Conservation (phyloP, 257 asterid species). For the Datura wrightii region DNA sequence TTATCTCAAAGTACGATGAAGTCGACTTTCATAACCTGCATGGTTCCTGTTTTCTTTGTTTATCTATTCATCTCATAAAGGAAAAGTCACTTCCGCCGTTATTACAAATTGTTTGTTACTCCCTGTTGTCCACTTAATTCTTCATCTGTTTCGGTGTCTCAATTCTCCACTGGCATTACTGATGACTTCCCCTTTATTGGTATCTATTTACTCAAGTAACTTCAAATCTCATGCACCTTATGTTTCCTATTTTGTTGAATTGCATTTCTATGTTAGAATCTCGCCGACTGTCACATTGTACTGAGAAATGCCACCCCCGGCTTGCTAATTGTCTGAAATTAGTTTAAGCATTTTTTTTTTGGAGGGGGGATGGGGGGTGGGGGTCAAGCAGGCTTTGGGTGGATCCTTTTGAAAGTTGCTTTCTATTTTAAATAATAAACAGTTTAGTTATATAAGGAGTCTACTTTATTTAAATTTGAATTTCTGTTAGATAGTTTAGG, state of each 20-base stretch:
- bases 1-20: background rate
- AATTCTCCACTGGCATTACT: background rate
- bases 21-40: background rate
- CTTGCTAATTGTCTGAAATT: background rate
- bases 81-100: background rate
- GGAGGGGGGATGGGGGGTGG: too few species aligned
- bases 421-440: too few species aligned
- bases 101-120: background rate
- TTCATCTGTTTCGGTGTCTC: background rate
- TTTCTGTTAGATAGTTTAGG: too few species aligned
- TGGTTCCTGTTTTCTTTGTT: background rate
- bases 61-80: background rate
- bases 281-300: background rate
- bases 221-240: background rate
- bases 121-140: background rate
- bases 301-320: conserved; percentile 14
- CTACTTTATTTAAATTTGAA: too few species aligned
- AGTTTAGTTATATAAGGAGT: too few species aligned
- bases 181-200: background rate
- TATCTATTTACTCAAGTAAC: background rate
- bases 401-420: too few species aligned
- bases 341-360: background rate
- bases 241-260: background rate
- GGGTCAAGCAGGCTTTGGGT: background rate
- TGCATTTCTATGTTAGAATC: background rate